These are phyloP conservation scores for Penicillium parvum DNA, from an alignment of 495 filamentous ascomycete genomes.

Conservation along the genomic window DNA sequence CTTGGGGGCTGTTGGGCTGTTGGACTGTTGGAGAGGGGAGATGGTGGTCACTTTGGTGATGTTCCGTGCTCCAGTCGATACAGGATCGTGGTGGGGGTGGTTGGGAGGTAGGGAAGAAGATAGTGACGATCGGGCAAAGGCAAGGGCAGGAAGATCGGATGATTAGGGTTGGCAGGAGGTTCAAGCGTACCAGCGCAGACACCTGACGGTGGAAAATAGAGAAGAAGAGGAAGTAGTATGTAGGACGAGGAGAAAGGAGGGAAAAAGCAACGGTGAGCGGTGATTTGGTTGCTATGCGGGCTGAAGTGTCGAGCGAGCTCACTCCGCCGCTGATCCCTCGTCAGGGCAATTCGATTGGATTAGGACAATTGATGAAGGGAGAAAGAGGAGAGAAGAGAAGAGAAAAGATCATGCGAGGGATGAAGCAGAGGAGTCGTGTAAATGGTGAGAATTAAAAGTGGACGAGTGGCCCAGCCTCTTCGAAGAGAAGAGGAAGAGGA, in stretches of 20 bases:
- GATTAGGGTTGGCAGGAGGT: constrained; percentile 5
- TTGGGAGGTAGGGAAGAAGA: constrained; percentile 3
- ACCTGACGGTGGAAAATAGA: constrained; percentile 19
- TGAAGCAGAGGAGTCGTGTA: constrained; percentile 1
- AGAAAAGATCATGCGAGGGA: constrained; percentile 8
- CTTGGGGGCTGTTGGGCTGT: no score
- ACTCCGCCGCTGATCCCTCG: constrained; percentile 21
- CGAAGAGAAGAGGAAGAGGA: constrained; percentile 2
- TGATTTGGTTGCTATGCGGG: constrained; percentile 16
- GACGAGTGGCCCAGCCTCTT: constrained; percentile 4
- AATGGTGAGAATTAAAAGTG: no score
- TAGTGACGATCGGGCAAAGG: no score
- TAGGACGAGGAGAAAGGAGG: constrained; percentile 9
- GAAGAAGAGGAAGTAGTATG: no score
- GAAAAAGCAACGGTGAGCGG: constrained; percentile 13
- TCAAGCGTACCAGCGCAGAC: constrained; percentile 29
- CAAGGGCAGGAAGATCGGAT: constrained; percentile 10
- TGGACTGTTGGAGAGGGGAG: constrained; percentile 5
- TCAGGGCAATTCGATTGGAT: constrained; percentile 15
- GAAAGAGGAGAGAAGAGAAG: constrained; percentile 6
- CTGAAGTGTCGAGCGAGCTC: constrained; percentile 9
- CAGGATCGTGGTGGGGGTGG: constrained; percentile 15
- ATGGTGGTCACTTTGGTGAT: constrained; percentile 10
- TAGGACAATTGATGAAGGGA: constrained; percentile 8
- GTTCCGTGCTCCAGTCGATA: constrained; percentile 17